Base-by-base conservation (phyloP, 2,329 filamentous ascomycete species). In the Alternaria ventricosa region DNA sequence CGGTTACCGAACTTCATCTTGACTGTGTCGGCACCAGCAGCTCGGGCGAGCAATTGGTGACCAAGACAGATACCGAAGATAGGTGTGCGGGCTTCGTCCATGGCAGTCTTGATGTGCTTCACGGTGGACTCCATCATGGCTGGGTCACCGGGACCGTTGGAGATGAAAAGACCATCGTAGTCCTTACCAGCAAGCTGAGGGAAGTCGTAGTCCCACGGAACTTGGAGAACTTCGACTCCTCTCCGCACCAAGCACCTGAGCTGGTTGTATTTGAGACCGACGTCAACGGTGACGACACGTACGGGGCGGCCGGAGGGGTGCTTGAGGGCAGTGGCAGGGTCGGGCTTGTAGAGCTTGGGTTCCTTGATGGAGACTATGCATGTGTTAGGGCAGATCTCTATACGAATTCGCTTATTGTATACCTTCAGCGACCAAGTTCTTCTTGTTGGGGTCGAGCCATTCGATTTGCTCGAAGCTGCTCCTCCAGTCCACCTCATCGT, bases 1-100 rank as follows among this genome's bases (percentile, higher is more conserved):
- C 96, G 93, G 84, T 99, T 99, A 84, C 96, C 96, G 76, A 97
- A 99, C 87, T 98, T 98, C 93, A 99, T 97, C 87, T 99, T 99
- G 75, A 87, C 82, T 0, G 96, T 98, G 50, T 86, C 86, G 50
- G 94, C 95, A 59, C 95, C 95, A 30, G 94, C 89, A 61, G 95
- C 94, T 72, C 94, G 88, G 57, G 95, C 94, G 56, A 98, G 89
- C 71, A 98, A 87, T 83, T 98, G 95, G 80, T 98, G 95, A 61
- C 95, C 95, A 73, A 98, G 84, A 84, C 95, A 98, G 78, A 98
- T 98, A 84, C 95, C 95, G 72, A 98, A 97, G 67, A 98, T 91
- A 7, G 95, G 95, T 8, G 90, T 95, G 71, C 89, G 88, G 71
- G 91, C 93, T 80, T 93, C 90, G 70, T 91, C 85, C 80, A 97